A percentile compares a stretch with the other conserved stretches of the same genome.
Conservation (phyloP, 768 basidiomycete genomes). For the Pulveroboletus sp. region DNA sequence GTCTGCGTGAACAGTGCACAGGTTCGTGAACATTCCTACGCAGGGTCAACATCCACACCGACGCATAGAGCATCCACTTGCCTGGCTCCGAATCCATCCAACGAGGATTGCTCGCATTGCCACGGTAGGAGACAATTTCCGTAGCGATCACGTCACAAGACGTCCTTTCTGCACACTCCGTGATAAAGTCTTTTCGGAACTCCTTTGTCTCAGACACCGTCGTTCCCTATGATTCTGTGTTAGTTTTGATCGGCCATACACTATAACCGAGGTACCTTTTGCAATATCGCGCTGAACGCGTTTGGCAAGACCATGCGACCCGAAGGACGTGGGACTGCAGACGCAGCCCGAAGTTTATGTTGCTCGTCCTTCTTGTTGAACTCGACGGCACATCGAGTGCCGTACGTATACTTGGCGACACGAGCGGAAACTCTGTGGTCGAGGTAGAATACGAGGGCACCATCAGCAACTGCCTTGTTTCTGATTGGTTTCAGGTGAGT, state of each 20-base stretch:
- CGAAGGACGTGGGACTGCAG: slow-evolving; percentile 30
- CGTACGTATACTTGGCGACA: slow-evolving; percentile 40
- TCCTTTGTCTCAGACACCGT: slow-evolving; percentile 29
- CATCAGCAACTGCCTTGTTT: slow-evolving; percentile 47
- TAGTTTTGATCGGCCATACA: neutral
- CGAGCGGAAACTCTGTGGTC: slow-evolving; percentile 41
- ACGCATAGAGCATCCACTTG: neutral
- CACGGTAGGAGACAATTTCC: slow-evolving; percentile 31
- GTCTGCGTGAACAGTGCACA: slow-evolving; percentile 24
- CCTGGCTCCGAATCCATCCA: slow-evolving; percentile 32
- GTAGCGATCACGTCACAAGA: slow-evolving; percentile 30
- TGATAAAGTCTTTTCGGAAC: slow-evolving; percentile 32
- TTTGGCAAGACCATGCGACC: slow-evolving; percentile 32
- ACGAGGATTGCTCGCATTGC: slow-evolving; percentile 21
- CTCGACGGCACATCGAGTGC: slow-evolving; percentile 29
- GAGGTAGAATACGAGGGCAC: slow-evolving; percentile 42
- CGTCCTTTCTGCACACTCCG: slow-evolving; percentile 25
- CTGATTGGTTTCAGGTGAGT: slow-evolving; percentile 20
- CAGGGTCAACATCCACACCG: neutral
- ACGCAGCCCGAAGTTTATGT: slow-evolving; percentile 27
- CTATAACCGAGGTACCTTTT: slow-evolving; percentile 15
- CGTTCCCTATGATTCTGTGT: slow-evolving; percentile 20
- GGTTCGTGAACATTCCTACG: slow-evolving; percentile 27
- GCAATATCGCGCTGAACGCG: slow-evolving; percentile 30
- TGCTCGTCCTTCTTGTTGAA: slow-evolving; percentile 30